A percentile compares a stretch with the other conserved stretches of the same genome.
Evolutionary conservation across 2,329 filamentous ascomycete species (phyloP).

Genomic region (Diplodia scrobiculata): DNA sequence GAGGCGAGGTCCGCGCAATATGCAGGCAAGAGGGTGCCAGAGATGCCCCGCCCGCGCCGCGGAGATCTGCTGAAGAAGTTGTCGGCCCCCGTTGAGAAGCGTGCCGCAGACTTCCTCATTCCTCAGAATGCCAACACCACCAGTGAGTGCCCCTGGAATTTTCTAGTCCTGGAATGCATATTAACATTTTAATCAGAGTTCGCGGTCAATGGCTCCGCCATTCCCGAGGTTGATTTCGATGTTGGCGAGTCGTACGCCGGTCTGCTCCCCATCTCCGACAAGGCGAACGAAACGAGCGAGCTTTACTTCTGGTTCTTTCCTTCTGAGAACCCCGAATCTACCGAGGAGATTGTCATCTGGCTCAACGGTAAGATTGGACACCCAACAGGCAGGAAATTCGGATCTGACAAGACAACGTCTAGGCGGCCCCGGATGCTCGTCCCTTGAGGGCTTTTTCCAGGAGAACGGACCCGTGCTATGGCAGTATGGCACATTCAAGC

Average conservation of each 20-base stretch:
- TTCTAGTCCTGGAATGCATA: conserved; percentile 26
- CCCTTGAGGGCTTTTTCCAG: conserved; percentile 53
- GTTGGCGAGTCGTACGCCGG: conserved; percentile 67
- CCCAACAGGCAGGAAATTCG: neutral
- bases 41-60: conserved; percentile 37
- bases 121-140: conserved; percentile 49
- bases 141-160: conserved; percentile 33
- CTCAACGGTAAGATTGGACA: conserved; percentile 36
- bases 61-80: conserved; percentile 32
- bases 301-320: conserved; percentile 69
- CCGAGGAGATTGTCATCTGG: conserved; percentile 64
- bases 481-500: conserved; percentile 46
- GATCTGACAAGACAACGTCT: conserved; percentile 11
- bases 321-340: conserved; percentile 52
- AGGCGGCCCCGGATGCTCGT: conserved; percentile 51
- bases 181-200: conserved; percentile 55
- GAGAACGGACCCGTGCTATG: conserved; percentile 53
- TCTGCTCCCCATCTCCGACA: conserved; percentile 59
- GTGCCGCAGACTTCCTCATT: conserved; percentile 38
- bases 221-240: conserved; percentile 72
- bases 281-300: conserved; percentile 54
- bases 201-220: conserved; percentile 62
- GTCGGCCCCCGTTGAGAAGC: neutral
- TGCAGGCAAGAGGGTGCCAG: conserved; percentile 25
- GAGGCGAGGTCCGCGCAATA: conserved; percentile 22